Conservation (phyloP, 805 yeast species). For the Saccharomyces paradoxus region DNA sequence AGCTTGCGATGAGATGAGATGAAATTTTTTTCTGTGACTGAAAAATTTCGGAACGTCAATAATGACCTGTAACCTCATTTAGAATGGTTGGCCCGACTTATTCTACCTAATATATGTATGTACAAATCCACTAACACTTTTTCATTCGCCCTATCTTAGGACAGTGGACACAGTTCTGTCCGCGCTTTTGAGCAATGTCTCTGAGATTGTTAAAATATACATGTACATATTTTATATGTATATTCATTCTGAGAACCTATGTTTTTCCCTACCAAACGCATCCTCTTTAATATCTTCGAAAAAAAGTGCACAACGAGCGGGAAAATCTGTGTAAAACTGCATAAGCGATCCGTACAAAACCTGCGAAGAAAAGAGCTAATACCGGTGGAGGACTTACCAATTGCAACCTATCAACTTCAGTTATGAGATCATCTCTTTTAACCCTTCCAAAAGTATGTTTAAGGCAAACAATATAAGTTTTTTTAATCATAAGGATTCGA, state of each 20-base stretch:
- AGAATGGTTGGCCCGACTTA: neutral
- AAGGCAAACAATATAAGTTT: neutral
- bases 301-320: neutral
- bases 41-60: conserved; percentile 10
- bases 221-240: neutral
- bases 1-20: conserved; percentile 19
- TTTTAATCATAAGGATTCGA: neutral
- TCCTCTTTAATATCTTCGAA: neutral
- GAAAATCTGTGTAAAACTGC: neutral
- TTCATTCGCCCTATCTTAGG: neutral
- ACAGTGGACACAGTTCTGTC: neutral
- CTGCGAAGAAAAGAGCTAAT: neutral
- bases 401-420: neutral
- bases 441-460: neutral
- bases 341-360: neutral
- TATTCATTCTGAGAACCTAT: neutral
- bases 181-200: neutral
- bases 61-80: neutral
- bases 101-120: neutral
- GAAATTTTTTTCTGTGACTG: conserved; percentile 2
- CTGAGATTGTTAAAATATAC: neutral
- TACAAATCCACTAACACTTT: neutral
- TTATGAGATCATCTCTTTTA: neutral
- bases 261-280: neutral
- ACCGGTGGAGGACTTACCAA: neutral